These are phyloP conservation scores for Macrophomina phaseolina DNA, from an alignment of 2,329 filamentous ascomycete species.

Conservation along the genomic window DNA sequence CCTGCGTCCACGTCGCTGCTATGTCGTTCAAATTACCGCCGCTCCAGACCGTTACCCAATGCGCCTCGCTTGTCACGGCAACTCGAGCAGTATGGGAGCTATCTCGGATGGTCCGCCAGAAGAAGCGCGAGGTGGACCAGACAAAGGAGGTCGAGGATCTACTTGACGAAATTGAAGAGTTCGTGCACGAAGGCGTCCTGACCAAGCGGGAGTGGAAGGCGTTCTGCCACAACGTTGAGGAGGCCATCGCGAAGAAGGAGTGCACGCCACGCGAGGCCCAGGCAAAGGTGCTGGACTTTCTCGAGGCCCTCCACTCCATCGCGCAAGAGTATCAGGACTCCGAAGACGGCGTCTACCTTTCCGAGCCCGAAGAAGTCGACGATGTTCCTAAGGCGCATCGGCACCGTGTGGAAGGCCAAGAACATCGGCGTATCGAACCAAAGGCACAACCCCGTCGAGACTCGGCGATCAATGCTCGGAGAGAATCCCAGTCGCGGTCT, in stretches of 20 bases:
- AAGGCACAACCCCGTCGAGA: conserved; percentile 3
- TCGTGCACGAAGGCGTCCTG: conserved; percentile 22
- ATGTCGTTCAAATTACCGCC: conserved; percentile 21
- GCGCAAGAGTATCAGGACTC: conserved; percentile 12
- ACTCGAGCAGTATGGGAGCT: conserved; percentile 25
- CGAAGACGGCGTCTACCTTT: conserved; percentile 7
- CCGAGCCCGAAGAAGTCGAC: conserved; percentile 17
- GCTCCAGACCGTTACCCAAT: conserved; percentile 24
- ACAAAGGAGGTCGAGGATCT: conserved; percentile 21
- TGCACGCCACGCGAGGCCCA: conserved; percentile 21
- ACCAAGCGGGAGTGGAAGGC: conserved; percentile 24
- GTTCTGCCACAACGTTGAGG: conserved; percentile 21
- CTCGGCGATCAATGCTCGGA: conserved; percentile 1
- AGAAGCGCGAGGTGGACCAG: conserved; percentile 20
- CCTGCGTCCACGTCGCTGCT: background rate
- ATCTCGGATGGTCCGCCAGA: conserved; percentile 21
- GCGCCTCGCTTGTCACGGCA: conserved; percentile 18
- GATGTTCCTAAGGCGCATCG: conserved; percentile 3
- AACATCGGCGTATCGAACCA: background rate
- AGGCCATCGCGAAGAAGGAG: conserved; percentile 12
- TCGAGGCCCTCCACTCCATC: conserved; percentile 23
- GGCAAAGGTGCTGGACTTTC: conserved; percentile 23
- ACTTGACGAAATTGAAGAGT: conserved; percentile 21
- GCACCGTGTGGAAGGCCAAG: conserved; percentile 10
- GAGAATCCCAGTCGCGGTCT: conserved; percentile 6